These are phyloP conservation scores for Eimeria mitis DNA, from an alignment of 169 alveolate species.

Conservation along the genomic window DNA sequence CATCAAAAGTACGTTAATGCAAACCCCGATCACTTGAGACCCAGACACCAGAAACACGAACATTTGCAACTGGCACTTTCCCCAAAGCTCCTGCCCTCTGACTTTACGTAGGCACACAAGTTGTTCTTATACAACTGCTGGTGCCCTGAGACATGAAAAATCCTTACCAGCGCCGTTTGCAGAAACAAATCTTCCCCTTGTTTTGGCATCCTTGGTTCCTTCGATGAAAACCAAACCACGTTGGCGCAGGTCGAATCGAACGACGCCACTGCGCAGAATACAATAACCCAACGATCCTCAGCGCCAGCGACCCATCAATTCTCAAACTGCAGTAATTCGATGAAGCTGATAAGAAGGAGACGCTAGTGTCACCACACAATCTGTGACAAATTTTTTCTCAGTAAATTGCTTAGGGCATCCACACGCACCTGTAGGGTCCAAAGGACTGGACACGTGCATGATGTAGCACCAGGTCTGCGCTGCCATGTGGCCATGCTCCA, in stretches of 20 bases:
- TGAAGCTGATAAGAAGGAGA: not conserved
- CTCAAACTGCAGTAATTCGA: not conserved
- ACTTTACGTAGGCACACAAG: not conserved
- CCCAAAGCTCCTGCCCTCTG: not conserved
- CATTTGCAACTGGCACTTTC: not conserved
- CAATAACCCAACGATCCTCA: not conserved
- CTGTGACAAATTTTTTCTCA: not conserved
- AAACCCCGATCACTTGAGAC: not conserved
- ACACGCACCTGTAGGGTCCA: constrained; percentile 51
- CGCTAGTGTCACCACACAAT: not conserved
- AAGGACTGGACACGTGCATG: constrained; percentile 48
- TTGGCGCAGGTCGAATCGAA: constrained; percentile 6
- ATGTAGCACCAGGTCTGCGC: constrained; percentile 30
- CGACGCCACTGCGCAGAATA: constrained; percentile 27
- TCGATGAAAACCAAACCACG: constrained; percentile 64
- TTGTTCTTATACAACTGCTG: not conserved
- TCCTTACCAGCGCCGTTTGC: constrained; percentile 63
- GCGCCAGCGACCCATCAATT: not conserved
- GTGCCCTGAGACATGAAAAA: not conserved
- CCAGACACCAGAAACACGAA: not conserved
- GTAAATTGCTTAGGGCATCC: not conserved
- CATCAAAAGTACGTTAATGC: not conserved
- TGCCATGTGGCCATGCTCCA: constrained; percentile 9
- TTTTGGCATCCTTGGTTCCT: constrained; percentile 1
- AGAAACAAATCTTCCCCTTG: not conserved